Evolutionary conservation across 805 yeast genomes (phyloP).

Genomic region (Wickerhamomyces sydowiorum): DNA sequence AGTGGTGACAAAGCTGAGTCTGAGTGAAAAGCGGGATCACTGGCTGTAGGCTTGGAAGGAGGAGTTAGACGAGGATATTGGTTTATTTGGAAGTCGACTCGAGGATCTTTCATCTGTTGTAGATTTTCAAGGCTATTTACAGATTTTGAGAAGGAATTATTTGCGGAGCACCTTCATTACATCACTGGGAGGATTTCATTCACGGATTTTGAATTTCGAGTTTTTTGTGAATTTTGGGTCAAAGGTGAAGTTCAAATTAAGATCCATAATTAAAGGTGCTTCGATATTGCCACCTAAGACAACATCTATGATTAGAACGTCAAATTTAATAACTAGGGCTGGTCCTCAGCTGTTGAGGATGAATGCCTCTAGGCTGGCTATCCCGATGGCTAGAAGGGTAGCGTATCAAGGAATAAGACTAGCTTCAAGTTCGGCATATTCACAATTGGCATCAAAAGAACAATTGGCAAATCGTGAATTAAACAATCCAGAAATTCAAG

Average conservation of each 20-base stretch:
- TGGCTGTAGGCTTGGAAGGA: no score
- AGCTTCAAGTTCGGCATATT: constrained; percentile 18
- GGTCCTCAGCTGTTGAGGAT: constrained; percentile 1
- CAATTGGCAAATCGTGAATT: constrained; percentile 80
- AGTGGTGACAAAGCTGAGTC: no score
- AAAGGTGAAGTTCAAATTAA: neutral
- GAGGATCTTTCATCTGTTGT: no score
- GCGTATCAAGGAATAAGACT: constrained; percentile 10
- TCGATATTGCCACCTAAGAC: neutral
- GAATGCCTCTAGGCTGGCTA: constrained; percentile 4
- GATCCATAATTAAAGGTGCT: neutral
- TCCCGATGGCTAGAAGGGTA: neutral
- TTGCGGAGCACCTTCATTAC: no score
- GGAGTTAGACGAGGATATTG: no score
- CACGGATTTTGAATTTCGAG: no score
- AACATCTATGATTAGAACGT: neutral
- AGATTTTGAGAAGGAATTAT: no score
- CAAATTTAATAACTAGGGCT: neutral
- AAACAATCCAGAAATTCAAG: constrained; percentile 66
- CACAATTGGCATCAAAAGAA: constrained; percentile 56
- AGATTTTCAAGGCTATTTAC: no score
- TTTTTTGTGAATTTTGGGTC: no score
- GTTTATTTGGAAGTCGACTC: no score
- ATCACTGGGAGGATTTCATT: no score
- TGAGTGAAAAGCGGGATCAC: no score